Base-by-base conservation (phyloP, 306 rosid species). In the Quercus ilex region DNA sequence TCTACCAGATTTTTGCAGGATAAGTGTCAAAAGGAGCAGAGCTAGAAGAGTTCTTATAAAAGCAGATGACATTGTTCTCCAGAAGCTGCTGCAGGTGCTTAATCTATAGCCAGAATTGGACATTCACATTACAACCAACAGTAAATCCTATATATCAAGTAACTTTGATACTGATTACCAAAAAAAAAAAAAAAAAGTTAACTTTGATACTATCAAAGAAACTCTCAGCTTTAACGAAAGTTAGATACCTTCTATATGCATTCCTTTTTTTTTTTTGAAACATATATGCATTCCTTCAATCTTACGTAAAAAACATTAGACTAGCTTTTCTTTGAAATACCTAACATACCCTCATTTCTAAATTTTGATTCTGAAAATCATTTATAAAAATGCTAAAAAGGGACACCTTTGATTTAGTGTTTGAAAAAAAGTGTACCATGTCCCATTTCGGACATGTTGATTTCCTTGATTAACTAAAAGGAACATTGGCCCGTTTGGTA, bases 211-310 rank as follows among this genome's bases (percentile, higher is more conserved):
- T 20, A 11, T 62, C 52, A 28, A 9, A 33, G 71, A 30, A 8
- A n/a, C 23, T 35, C 62, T 72, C 72, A 43, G 77, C 82, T 83
- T 85, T 84, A 43, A 58, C 57, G 74, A 87, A 84, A 77, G 88
- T 64, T 35, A 76, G 60, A 62, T 63, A 53, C 84, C 41, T 51
- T 58, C 70, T 70, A 23, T 56, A 65, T 78, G n/a, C 83, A 53
- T 85, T 82, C 43, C 23, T 23, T 23, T 23, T 23, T 23, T 23
- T 23, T 23, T 23, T 23, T 23, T 23, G 23, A 23, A 23, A 23
- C 23, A 23, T 70, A 23, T 56, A 65, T 78, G n/a, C 83, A 53
- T 85, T 82, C 33, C 86, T 87, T 84, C 79, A 52, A 20, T 74
- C 21, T n/a, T 21, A 87, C 75, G 87, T 43, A 46, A 85, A 31